phyloP scores from a whole-genome alignment of 1,139 yeast species.

The Ogataea hybrid region DNA sequence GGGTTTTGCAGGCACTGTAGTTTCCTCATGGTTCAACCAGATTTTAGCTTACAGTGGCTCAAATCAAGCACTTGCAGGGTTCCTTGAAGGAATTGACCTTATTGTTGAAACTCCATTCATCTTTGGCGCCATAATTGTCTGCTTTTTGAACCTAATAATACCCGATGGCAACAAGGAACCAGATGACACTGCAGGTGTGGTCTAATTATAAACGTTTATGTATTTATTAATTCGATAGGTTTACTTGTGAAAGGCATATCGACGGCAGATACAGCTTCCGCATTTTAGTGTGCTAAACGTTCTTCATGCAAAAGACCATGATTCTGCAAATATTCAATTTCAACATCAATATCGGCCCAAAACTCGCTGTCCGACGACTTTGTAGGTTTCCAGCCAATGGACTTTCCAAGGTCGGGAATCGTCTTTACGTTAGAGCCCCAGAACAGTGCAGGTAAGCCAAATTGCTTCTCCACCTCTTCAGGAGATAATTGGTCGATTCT shows the following conservation, averaged over 20 bases:
- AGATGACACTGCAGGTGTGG: no score
- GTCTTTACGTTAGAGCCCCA: constrained; percentile 38
- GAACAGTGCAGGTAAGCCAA: constrained; percentile 29
- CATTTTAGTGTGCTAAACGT: no score
- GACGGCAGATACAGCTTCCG: no score
- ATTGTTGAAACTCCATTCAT: constrained; percentile 21
- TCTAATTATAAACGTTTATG: no score
- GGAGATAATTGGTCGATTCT: constrained; percentile 26
- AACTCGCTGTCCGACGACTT: constrained; percentile 3
- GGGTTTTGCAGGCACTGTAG: constrained; percentile 21
- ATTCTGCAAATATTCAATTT: constrained; percentile 3
- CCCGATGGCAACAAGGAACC: not conserved
- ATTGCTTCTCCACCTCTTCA: constrained; percentile 21
- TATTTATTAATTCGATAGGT: no score
- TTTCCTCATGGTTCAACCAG: constrained; percentile 18
- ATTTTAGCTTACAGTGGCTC: constrained; percentile 14
- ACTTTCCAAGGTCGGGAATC: constrained; percentile 33
- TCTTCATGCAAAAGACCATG: not conserved
- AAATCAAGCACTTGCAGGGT: constrained; percentile 18
- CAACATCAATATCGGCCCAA: constrained; percentile 7
- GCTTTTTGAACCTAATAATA: not conserved
- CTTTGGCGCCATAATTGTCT: constrained; percentile 21
- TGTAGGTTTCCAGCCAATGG: constrained; percentile 9
- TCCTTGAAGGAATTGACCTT: constrained; percentile 19
- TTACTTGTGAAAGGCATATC: no score